Evolutionary conservation across 257 asterid species (phyloP).

Genomic region (Rhazya stricta): DNA sequence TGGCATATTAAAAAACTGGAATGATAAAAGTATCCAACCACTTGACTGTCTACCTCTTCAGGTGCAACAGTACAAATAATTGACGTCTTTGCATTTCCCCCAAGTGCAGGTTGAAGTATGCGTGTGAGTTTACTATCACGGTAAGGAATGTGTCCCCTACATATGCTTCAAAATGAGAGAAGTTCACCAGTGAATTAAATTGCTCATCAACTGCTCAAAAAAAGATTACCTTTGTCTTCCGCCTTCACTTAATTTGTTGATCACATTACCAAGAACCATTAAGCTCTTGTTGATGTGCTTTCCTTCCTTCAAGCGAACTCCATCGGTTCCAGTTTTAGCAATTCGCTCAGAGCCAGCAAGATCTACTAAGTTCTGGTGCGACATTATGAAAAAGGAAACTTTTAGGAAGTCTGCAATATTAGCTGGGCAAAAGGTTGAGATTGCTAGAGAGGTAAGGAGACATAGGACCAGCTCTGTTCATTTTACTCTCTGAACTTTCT

Average conservation of each 20-base stretch:
- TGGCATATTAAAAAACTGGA: slow-evolving; percentile 3
- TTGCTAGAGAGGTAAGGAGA: neutral
- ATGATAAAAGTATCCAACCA: slow-evolving; percentile 12
- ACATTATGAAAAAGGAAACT: slow-evolving; percentile 18
- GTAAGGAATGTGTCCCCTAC: slow-evolving; percentile 96
- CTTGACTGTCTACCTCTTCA: slow-evolving; percentile 62
- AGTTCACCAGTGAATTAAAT: slow-evolving; percentile 9
- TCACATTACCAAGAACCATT: slow-evolving; percentile 96
- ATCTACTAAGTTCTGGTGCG: slow-evolving; percentile 80
- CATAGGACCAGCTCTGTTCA: neutral
- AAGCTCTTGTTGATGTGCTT: slow-evolving; percentile 96
- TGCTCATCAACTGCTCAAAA: neutral
- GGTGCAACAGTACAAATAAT: slow-evolving; percentile 95
- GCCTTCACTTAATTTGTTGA: slow-evolving; percentile 93
- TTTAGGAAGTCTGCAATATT: slow-evolving; percentile 3
- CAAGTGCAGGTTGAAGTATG: slow-evolving; percentile 97
- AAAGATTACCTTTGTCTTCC: slow-evolving; percentile 75
- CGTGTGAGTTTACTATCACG: slow-evolving; percentile 99
- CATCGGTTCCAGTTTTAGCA: slow-evolving; percentile 98
- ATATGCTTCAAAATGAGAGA: slow-evolving; percentile 17
- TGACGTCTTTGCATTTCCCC: slow-evolving; percentile 98
- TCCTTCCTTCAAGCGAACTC: slow-evolving; percentile 98
- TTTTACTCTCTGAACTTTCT: neutral
- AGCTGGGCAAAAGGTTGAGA: slow-evolving; percentile 2
- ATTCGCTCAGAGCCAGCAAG: slow-evolving; percentile 96